Evolutionary conservation across 129 eudicot genomes (phyloP).

Genomic region (Lactuca saligna): DNA sequence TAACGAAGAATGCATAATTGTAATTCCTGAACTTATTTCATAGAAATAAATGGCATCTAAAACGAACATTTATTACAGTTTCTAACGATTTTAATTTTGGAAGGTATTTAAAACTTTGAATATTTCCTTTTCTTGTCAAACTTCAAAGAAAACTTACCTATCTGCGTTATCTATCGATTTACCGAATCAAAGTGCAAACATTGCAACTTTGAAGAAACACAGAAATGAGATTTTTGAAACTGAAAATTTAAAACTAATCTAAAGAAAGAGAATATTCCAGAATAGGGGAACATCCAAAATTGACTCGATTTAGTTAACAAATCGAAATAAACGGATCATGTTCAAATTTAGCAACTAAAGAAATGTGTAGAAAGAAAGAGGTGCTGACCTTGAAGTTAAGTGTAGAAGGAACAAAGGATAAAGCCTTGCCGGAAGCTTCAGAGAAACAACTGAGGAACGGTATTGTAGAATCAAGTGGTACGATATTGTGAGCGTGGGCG

Average conservation of each 20-base stretch:
- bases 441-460: conserved; percentile 81
- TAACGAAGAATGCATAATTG: background rate
- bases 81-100: background rate
- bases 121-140: too few species aligned
- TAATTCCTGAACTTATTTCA: background rate
- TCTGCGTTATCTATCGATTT: background rate
- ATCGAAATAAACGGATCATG: background rate
- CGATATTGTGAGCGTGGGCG: conserved; percentile 92
- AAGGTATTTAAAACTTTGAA: background rate
- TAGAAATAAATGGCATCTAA: background rate
- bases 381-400: conserved; percentile 72
- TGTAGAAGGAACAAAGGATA: conserved; percentile 60
- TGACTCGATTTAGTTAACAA: background rate
- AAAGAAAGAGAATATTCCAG: background rate
- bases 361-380: background rate
- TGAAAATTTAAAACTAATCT: background rate
- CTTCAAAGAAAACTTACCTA: background rate
- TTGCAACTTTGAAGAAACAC: conserved; percentile 1
- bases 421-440: conserved; percentile 71
- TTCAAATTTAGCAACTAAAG: background rate
- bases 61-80: background rate
- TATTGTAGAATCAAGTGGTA: conserved; percentile 53
- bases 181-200: background rate
- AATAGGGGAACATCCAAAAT: conserved; percentile 5
- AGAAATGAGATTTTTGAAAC: background rate